Evolutionary conservation across 192 early-diverging fungal genomes (phyloP).

Genomic region (Pilaira anomala): DNA sequence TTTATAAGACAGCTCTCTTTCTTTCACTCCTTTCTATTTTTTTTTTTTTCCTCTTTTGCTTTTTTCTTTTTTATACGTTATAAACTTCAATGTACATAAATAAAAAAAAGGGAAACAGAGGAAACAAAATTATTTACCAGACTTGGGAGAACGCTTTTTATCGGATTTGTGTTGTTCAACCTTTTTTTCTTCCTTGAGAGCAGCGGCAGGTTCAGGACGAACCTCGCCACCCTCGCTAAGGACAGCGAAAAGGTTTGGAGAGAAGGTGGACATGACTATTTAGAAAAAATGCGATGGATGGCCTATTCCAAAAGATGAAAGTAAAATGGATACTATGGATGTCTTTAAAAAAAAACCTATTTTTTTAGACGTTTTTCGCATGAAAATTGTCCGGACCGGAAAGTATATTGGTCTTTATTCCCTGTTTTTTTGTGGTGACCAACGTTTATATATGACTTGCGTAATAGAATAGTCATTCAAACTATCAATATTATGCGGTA

Average conservation of each 20-base stretch:
- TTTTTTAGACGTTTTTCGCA: neutral
- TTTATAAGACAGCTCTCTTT: neutral
- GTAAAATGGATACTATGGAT: constrained; percentile 1
- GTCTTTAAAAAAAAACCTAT: neutral
- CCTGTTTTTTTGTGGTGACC: constrained; percentile 30
- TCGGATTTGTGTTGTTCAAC: constrained; percentile 26
- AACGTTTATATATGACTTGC: constrained; percentile 27
- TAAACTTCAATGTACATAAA: neutral
- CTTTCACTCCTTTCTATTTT: constrained; percentile 1
- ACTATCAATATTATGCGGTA: neutral
- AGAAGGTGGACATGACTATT: constrained; percentile 21
- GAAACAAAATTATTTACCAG: constrained; percentile 7
- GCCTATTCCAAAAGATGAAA: neutral
- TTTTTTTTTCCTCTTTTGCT: neutral
- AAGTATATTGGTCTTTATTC: constrained; percentile 10
- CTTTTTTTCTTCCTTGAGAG: constrained; percentile 42
- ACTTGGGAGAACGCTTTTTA: constrained; percentile 21
- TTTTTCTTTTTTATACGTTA: neutral
- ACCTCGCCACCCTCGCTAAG: constrained; percentile 58
- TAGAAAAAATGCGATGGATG: constrained; percentile 9
- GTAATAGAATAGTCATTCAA: constrained; percentile 11
- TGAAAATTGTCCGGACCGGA: constrained; percentile 3
- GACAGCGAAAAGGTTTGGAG: constrained; percentile 66
- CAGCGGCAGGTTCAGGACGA: constrained; percentile 38
- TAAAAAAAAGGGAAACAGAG: neutral